These are phyloP conservation scores for Dactylonectria macrodidyma DNA, from an alignment of 2,329 filamentous ascomycete genomes.

Conservation along the genomic window DNA sequence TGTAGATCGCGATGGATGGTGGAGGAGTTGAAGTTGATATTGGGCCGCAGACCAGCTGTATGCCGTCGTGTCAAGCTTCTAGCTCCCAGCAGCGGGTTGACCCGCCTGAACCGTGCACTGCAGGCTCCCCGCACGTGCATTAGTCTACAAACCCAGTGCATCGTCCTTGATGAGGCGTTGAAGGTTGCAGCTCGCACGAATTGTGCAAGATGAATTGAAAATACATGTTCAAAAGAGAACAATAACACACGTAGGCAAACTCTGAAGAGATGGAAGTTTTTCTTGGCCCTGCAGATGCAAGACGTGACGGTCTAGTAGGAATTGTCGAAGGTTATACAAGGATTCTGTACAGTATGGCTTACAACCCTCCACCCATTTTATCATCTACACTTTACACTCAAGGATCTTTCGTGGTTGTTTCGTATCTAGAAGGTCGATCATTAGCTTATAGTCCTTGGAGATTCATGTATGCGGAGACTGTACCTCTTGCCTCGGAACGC, in stretches of 20 bases:
- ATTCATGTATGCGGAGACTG: constrained; percentile 52
- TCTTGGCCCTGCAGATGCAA: constrained; percentile 19
- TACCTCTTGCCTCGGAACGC: constrained; percentile 97
- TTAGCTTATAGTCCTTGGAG: constrained; percentile 15
- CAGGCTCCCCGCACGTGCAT: constrained; percentile 41
- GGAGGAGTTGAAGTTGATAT: constrained; percentile 41
- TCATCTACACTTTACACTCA: constrained; percentile 30
- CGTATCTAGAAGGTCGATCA: constrained; percentile 63
- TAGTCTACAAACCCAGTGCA: constrained; percentile 7
- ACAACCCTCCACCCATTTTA: constrained; percentile 22
- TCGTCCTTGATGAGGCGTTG: constrained; percentile 14
- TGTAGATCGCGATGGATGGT: constrained; percentile 1
- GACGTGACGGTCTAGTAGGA: constrained; percentile 1
- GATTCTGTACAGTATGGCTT: constrained; percentile 37
- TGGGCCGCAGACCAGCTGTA: constrained; percentile 40
- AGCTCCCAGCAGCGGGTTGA: constrained; percentile 43
- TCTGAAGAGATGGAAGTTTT: constrained; percentile 26
- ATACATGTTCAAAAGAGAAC: background rate
- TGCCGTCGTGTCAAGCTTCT: constrained; percentile 36
- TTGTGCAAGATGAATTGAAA: too few species aligned
- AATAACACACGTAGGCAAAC: background rate
- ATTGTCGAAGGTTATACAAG: constrained; percentile 30
- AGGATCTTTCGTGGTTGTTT: constrained; percentile 71
- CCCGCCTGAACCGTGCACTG: constrained; percentile 49
- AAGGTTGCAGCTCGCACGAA: background rate